Percentiles rank a stretch among this genome's conserved stretches.
These are phyloP conservation scores for Stylosanthes scabra DNA, from an alignment of 331 rosid species.

Conservation along the genomic window DNA sequence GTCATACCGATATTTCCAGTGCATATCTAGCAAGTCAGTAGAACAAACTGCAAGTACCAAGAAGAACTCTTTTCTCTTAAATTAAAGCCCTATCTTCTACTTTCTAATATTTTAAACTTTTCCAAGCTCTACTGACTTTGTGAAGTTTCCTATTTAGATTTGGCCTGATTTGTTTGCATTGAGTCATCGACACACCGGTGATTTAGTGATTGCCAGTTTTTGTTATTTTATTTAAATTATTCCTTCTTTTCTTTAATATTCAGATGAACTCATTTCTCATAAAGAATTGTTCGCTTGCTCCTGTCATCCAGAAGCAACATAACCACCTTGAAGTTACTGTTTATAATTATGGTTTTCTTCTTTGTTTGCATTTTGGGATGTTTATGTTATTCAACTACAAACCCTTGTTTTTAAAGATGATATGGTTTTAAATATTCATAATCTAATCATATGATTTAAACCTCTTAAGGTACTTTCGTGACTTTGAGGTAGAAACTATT, in stretches of 20 bases:
- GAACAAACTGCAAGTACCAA: constrained; percentile 12
- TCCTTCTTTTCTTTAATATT: constrained; percentile 16
- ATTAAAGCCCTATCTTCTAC: constrained; percentile 21
- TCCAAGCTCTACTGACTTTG: constrained; percentile 5
- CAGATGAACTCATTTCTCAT: constrained; percentile 7
- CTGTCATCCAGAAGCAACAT: constrained; percentile 1
- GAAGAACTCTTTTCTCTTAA: constrained; percentile 25
- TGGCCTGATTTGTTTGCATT: constrained; percentile 28
- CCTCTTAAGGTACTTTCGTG: constrained; percentile 79
- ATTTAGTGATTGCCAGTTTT: constrained; percentile 4
- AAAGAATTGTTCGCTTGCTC: constrained; percentile 26
- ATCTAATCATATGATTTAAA: constrained; percentile 35
- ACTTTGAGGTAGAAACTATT: constrained; percentile 94
- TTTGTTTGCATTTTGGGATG: constrained; percentile 26
- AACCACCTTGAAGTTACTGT: constrained; percentile 13
- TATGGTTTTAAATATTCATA: constrained; percentile 16
- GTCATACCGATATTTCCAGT: not conserved
- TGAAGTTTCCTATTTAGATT: constrained; percentile 18
- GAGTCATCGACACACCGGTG: not conserved
- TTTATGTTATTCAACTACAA: not conserved
- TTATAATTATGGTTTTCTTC: constrained; percentile 13
- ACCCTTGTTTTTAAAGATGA: constrained; percentile 19
- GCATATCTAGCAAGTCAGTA: constrained; percentile 19
- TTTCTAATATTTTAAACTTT: constrained; percentile 12
- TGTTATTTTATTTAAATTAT: constrained; percentile 4